Evolutionary conservation across 257 asterid species (phyloP), one percentile per base, ranked within the genome.

Genomic region (Thymus quinquecostatus): DNA sequence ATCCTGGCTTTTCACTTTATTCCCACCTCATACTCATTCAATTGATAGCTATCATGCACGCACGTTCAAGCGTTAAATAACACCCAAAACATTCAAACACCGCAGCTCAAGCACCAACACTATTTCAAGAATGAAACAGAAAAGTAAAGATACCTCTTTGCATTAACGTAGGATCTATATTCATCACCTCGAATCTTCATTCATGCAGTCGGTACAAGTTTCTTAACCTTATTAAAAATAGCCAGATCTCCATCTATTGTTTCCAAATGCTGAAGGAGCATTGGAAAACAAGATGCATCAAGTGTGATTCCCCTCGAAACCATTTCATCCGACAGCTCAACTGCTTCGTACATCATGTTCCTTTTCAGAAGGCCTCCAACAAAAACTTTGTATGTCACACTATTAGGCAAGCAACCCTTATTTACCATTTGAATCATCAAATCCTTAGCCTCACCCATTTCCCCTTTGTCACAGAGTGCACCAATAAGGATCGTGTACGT

Each of bases 1-100:
- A 89, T 72, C 87, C 91, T 85, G 2, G 97, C 87, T 55, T 91
- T 91, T 71, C 89, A 85, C 78, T 73, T 83, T 91, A 86, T 85
- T 56, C 95, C 97, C 75, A 79, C 93, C 76, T 85, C 88, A 76
- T 68, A 83, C 72, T 85, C 96, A 85, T 86, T 72, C 86, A 79
- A 56, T 68, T 88, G 87, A 49, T 81, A 81, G 29, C 96, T 90
- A 54, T 64, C 68, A 60, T 55, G 70, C 84, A 84, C 57, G 67
- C 71, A 71, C 49, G 13, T 34, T 13, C 33, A 53, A 55, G 8
- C 47, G 49, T 62, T 41, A 49, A 29, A 40, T 21, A 30, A 33
- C 43, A 21, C 62, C 33, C 63, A 65, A 62, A 12, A 8, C 40
- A 13, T 4, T 49, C 8, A 27, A 32, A 55, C 49, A 61, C 67